Conservation (phyloP, 2,329 filamentous ascomycete species). For the Alternaria gansuensis region DNA sequence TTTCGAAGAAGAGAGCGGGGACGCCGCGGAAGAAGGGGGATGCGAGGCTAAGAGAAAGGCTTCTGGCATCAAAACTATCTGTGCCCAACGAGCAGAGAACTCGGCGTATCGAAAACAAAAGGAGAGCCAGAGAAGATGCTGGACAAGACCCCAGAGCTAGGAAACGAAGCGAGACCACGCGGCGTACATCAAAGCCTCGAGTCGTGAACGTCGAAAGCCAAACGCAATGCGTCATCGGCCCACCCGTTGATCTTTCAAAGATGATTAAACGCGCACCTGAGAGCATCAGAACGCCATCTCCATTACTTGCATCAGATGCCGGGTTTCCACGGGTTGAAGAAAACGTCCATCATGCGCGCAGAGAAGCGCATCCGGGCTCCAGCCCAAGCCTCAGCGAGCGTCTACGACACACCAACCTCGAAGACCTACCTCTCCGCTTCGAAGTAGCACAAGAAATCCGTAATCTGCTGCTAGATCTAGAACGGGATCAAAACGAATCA, state of each 20-base stretch:
- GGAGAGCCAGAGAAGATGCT: neutral
- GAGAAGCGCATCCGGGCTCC: neutral
- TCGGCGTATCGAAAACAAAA: neutral
- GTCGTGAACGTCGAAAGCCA: neutral
- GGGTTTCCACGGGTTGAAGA: neutral
- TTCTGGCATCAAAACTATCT: neutral
- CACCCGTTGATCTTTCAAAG: conserved; percentile 7
- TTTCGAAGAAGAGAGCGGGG: neutral
- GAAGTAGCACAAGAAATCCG: conserved; percentile 13
- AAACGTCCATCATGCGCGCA: no score
- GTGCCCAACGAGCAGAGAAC: neutral
- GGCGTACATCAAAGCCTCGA: neutral
- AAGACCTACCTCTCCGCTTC: conserved; percentile 9
- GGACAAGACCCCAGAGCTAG: neutral
- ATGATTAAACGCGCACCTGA: conserved; percentile 6
- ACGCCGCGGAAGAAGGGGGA: neutral
- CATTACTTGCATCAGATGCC: neutral
- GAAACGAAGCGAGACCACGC: neutral
- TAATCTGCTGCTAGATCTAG: conserved; percentile 5
- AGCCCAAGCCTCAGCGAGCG: conserved; percentile 13
- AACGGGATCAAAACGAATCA: neutral
- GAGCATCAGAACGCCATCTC: neutral
- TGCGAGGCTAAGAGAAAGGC: neutral
- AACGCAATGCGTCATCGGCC: neutral
- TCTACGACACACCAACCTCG: conserved; percentile 1